Conservation (phyloP, 306 rosid species). For the Elaeagnus macrophylla region DNA sequence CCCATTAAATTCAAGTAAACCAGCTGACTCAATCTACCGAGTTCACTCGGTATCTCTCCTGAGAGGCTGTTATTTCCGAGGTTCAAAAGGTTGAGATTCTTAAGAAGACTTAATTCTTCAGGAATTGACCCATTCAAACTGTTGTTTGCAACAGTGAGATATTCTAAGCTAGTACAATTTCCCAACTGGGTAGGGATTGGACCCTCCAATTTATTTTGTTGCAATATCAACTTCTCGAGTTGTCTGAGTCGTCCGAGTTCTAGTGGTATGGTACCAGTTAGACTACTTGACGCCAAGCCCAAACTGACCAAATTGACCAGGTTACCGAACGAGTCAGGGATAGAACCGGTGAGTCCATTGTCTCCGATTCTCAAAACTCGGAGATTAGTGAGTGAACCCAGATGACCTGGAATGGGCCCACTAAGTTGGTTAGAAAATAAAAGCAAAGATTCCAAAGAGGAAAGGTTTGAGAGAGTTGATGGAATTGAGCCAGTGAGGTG, state of each 20-base stretch:
- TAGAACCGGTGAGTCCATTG: conserved; percentile 53
- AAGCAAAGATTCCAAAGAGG: conserved; percentile 56
- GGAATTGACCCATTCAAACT: conserved; percentile 66
- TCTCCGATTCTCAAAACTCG: conserved; percentile 75
- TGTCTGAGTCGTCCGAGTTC: conserved; percentile 56
- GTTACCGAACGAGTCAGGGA: conserved; percentile 69
- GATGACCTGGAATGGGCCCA: conserved; percentile 56
- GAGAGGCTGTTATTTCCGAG: conserved; percentile 54
- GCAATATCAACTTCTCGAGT: conserved; percentile 45
- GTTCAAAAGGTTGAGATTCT: conserved; percentile 53
- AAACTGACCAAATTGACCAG: conserved; percentile 44
- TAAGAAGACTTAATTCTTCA: conserved; percentile 42
- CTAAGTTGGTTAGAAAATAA: conserved; percentile 67
- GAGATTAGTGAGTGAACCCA: conserved; percentile 56
- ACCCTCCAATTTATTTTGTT: conserved; percentile 58
- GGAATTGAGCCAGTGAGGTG: conserved; percentile 72
- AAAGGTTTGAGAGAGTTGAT: conserved; percentile 52
- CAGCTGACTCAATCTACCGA: conserved; percentile 54
- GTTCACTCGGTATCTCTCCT: conserved; percentile 68
- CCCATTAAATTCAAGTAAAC: conserved; percentile 59
- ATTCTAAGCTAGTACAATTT: conserved; percentile 62
- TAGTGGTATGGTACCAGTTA: conserved; percentile 59
- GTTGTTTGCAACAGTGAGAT: conserved; percentile 60
- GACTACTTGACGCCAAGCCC: conserved; percentile 62
- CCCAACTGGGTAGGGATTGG: conserved; percentile 70